Conservation (phyloP, 2,329 filamentous ascomycete species). For the Conoideocrella luteorostrata region DNA sequence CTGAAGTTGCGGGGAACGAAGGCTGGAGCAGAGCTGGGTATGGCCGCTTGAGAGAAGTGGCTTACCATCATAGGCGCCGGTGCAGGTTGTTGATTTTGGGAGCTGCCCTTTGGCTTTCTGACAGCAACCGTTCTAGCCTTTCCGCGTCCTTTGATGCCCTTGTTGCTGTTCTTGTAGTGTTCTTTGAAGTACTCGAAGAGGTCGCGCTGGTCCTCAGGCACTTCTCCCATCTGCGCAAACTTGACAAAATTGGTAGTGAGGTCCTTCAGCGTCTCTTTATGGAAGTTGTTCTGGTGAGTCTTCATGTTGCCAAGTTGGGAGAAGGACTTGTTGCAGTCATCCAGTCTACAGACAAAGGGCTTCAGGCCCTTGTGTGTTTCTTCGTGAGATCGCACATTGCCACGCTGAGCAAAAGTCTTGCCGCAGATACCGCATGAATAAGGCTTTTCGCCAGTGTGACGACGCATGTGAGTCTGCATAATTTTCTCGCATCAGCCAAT, state of each 20-base stretch:
- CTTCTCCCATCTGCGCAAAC: conserved; percentile 47
- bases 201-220: conserved; percentile 64
- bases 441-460: conserved; percentile 82
- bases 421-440: conserved; percentile 74
- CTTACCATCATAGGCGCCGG: conserved; percentile 22
- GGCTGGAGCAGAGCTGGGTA: conserved; percentile 23
- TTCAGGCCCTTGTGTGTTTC: conserved; percentile 73
- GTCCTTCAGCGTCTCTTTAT: conserved; percentile 63
- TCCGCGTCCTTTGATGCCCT: conserved; percentile 93
- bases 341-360: conserved; percentile 73
- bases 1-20: conserved; percentile 31
- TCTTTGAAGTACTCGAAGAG: conserved; percentile 78
- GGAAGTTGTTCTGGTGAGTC: conserved; percentile 94
- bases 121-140: conserved; percentile 65
- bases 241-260: conserved; percentile 66
- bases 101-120: conserved; percentile 22
- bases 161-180: conserved; percentile 97
- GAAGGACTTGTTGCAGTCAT: conserved; percentile 81
- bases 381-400: conserved; percentile 78
- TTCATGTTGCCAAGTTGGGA: conserved; percentile 90
- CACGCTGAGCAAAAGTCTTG: conserved; percentile 77
- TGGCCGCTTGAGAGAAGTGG: conserved; percentile 17
- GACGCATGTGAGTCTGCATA: conserved; percentile 70
- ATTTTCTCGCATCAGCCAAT: neutral
- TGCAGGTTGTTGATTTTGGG: conserved; percentile 6